Evolutionary conservation across 2,329 filamentous ascomycete species (phyloP), one percentile per base, ranked within the genome.

Genomic region (Fusarium transvaalense): DNA sequence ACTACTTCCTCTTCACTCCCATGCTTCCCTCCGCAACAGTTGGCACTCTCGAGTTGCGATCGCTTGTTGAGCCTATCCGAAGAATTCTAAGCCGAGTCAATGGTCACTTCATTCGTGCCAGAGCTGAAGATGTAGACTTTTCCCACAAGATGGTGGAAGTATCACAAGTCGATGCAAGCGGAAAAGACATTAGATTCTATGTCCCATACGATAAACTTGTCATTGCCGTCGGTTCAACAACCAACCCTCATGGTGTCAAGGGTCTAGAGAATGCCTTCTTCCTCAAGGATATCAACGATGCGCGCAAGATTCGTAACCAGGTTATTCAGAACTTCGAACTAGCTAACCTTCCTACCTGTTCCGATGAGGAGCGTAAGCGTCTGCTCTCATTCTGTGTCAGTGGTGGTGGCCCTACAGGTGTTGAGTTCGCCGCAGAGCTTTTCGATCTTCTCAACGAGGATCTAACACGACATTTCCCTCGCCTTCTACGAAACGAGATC

Each of bases 1-100:
- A 98, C 75, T 97, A 98, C 82, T 99, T 99, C 81, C 82, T 99
- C 32, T 99, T 99, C 79, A 99, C 96, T 3, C 96, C 96, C 1
- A 98, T 99, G 94, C 85, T 99, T 42, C 96, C 96, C 3, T 97
- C 94, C 34, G 97, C 96, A 10, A 99, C 97, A 0, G 96, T 99
- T 8, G 97, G 97, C 14, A 99, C 96, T 0, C 84, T 99, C 32
- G 95, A 97, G 76, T 83, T 98, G 74, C 87, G 95, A 69, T 97
- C 94, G 50, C 84, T 99, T 61, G 93, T 97, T 39, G 96, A 99
- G 79, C 96, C 96, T 0, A 92, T 99, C 64, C 89, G 96, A 65
- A 88, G 92, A 47, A 96, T 99, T 71, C 83, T 98, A 21, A 82
- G 87, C 55, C 86, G 89, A 55, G 88, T 97, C 25, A 86, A 88